Conservation (phyloP, 345 rosid genomes). For the Mallotus nudiflorus region DNA sequence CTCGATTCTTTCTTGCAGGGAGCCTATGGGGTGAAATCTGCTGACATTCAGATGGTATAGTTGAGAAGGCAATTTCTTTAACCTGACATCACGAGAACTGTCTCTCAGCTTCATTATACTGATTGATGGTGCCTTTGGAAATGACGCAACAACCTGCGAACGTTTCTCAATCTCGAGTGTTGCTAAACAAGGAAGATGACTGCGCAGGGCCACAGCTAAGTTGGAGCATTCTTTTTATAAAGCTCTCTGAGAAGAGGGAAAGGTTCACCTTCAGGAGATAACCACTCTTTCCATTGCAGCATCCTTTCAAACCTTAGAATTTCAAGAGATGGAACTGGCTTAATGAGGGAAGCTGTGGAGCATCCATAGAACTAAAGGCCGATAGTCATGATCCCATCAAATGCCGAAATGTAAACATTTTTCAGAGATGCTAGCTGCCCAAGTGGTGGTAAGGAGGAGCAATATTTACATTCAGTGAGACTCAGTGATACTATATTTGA, state of each 20-base stretch:
- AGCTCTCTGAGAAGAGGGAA: slow-evolving; percentile 16
- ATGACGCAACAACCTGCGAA: neutral
- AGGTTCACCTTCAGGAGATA: neutral
- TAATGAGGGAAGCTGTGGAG: no score
- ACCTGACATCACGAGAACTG: neutral
- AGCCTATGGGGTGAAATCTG: neutral
- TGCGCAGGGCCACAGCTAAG: neutral
- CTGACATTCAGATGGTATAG: no score
- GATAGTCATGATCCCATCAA: no score
- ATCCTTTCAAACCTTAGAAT: neutral
- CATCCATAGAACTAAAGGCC: slow-evolving; percentile 4
- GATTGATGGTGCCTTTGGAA: neutral
- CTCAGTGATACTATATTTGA: no score
- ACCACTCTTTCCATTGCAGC: slow-evolving; percentile 14
- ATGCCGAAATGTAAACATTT: no score
- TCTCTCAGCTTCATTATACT: neutral
- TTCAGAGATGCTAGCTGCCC: no score
- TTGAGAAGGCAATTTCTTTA: neutral
- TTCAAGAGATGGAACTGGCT: neutral
- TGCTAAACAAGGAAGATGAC: neutral
- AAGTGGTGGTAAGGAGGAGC: no score
- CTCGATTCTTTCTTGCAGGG: neutral
- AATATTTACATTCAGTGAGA: no score
- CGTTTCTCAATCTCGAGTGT: neutral
- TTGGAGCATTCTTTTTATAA: neutral